A percentile compares a stretch with the other conserved stretches of the same genome.
Conservation (phyloP, 2,329 filamentous ascomycete genomes). For the Diaporthe caulivora region DNA sequence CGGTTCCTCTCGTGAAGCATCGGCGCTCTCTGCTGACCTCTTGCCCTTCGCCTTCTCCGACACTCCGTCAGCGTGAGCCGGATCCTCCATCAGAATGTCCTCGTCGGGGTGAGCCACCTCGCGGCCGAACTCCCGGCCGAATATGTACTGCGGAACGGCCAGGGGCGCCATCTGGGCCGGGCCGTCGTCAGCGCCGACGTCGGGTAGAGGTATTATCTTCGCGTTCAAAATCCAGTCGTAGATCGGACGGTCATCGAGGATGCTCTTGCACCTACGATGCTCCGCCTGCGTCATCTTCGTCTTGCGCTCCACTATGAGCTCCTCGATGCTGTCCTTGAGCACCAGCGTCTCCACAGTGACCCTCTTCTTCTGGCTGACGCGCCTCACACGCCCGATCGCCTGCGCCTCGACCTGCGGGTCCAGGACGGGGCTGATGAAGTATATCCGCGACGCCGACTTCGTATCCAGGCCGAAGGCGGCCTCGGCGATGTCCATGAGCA, state of each 20-base stretch:
- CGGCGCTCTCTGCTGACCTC: neutral
- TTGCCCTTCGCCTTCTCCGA: neutral
- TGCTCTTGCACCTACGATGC: slow-evolving; percentile 65
- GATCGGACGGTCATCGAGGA: slow-evolving; percentile 69
- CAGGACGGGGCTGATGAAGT: slow-evolving; percentile 90
- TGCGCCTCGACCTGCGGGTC: slow-evolving; percentile 89
- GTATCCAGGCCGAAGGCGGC: slow-evolving; percentile 92
- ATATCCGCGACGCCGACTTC: slow-evolving; percentile 84
- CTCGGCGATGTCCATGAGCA: slow-evolving; percentile 92
- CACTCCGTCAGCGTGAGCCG: neutral
- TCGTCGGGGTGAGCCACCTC: slow-evolving; percentile 58
- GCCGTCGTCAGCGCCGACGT: slow-evolving; percentile 44
- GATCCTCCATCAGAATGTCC: slow-evolving; percentile 53
- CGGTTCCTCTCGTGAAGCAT: neutral
- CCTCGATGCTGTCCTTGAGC: slow-evolving; percentile 83
- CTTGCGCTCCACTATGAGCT: slow-evolving; percentile 81
- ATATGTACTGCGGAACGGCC: slow-evolving; percentile 60
- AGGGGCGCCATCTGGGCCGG: slow-evolving; percentile 64
- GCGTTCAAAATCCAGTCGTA: slow-evolving; percentile 70
- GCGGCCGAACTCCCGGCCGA: slow-evolving; percentile 62
- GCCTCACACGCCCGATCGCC: slow-evolving; percentile 88
- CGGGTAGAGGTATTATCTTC: slow-evolving; percentile 54
- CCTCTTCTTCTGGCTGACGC: slow-evolving; percentile 84
- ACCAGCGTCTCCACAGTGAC: slow-evolving; percentile 91
- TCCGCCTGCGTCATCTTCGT: slow-evolving; percentile 80